These are phyloP conservation scores for Exophiala lecanii-corni DNA, from an alignment of 2,329 filamentous ascomycete genomes.

Conservation along the genomic window DNA sequence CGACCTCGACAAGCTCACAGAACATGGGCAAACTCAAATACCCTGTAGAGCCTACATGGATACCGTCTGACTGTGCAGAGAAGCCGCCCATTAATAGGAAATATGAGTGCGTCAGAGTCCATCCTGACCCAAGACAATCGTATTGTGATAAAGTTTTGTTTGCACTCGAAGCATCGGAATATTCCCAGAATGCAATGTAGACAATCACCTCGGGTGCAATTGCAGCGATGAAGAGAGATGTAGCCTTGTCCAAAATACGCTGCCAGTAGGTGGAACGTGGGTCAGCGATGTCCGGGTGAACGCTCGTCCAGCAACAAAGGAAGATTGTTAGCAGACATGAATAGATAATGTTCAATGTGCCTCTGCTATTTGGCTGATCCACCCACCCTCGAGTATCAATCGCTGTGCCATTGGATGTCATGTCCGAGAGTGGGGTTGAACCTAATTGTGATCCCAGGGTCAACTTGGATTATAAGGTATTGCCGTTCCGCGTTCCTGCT, in stretches of 20 bases:
- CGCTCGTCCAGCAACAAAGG: constrained; percentile 39
- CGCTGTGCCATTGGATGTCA: too few relatives aligned
- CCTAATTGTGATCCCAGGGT: too few relatives aligned
- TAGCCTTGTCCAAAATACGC: constrained; percentile 31
- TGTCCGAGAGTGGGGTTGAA: too few relatives aligned
- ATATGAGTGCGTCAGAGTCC: constrained; percentile 40
- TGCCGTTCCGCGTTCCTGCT: too few relatives aligned
- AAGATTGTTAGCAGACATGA: constrained; percentile 38
- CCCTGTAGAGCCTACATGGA: neutral
- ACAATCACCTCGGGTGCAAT: constrained; percentile 38
- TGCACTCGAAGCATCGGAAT: constrained; percentile 32
- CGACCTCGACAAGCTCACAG: constrained; percentile 1
- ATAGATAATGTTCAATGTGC: constrained; percentile 40
- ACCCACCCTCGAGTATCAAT: too few relatives aligned
- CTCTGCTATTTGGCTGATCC: constrained; percentile 32
- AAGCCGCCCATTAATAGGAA: constrained; percentile 41
- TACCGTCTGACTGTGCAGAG: constrained; percentile 30
- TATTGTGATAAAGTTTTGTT: constrained; percentile 6
- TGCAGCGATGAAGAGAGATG: constrained; percentile 34
- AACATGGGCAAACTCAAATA: neutral
- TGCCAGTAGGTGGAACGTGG: constrained; percentile 30
- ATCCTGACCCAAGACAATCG: constrained; percentile 23
- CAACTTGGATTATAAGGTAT: too few relatives aligned
- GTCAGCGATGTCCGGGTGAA: constrained; percentile 36
- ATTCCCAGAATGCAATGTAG: constrained; percentile 33